Evolutionary conservation across 75 land plant genomes (phyloP).

Genomic region (Larix kaempferi): DNA sequence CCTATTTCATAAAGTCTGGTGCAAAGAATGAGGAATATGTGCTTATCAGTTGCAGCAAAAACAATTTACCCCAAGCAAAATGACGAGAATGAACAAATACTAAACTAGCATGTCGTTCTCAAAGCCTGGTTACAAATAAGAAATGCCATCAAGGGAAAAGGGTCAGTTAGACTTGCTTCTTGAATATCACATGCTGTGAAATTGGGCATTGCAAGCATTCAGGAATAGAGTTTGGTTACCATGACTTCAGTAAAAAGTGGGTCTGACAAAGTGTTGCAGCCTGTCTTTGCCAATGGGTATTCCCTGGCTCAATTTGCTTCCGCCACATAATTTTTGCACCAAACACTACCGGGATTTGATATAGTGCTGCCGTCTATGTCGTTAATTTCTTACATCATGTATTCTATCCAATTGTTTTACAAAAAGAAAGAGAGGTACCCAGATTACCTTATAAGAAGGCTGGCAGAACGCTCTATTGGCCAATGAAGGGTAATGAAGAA

Average conservation of each 20-base stretch:
- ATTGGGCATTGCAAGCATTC: background rate
- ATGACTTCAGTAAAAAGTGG: background rate
- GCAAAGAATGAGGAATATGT: background rate
- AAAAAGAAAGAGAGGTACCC: background rate
- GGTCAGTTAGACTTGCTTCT: background rate
- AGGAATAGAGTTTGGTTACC: background rate
- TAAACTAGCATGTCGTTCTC: background rate
- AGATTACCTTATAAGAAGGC: background rate
- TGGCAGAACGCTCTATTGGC: background rate
- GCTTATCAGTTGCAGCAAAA: background rate
- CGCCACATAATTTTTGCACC: background rate
- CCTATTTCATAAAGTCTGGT: too few relatives aligned
- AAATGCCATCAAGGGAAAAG: background rate
- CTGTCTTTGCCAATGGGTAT: background rate
- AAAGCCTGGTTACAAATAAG: background rate
- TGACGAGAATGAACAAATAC: background rate
- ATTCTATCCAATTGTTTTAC: background rate
- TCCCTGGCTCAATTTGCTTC: background rate
- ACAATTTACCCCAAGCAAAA: background rate
- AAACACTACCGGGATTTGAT: background rate
- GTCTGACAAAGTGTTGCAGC: background rate
- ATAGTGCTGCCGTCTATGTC: background rate
- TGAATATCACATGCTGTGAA: background rate
- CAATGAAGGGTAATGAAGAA: background rate
- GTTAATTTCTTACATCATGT: background rate